Base-by-base conservation (phyloP, 352 stramenopile genomes). In the Pythium catenulatum region DNA sequence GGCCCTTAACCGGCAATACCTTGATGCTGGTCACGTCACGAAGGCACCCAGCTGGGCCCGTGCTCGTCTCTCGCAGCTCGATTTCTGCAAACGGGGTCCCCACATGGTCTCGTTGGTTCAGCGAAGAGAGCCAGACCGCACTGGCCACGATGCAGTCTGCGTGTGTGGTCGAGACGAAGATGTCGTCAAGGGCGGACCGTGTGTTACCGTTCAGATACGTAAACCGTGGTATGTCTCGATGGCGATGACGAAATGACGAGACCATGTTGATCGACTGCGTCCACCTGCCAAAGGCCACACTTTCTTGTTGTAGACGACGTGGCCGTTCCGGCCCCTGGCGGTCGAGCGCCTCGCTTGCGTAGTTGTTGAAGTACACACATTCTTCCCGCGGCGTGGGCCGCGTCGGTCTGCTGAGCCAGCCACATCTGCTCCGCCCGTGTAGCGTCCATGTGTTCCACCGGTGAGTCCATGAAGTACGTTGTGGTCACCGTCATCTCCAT, bases 281-380 rank as follows among this genome's bases (percentile, higher is more conserved):
- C 56, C 56, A 66, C 7, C 36, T 17, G 7, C 8, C 56, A 15
- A 66, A 66, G 8, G 19, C 11, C 8, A 7, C 56, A 25, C 56
- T 66, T 27, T 8, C 23, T 7, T 43, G 56, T 17, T 66, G 56
- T n/a, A 66, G 56, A n/a, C 56, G 56, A 5, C 56, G 56, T 17
- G 27, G 27, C 7, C 56, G 30, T 43, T 43, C 56, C 19, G 56
- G 56, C 6, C 56, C 30, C 4, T 19, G 7, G 4, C 56, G 56
- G 56, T 66, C 56, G 17, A 1, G 14, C 30, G 8, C 56, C 30
- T 66, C 56, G 30, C 30, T 43, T 6, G 30, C 8, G 56, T 66
- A 66, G 30, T 66, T 66, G 56, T 66, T 66, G 30, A 66, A 66
- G 30, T 66, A 66, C 7, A 43, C 56, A 66, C 56, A 66, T 7